These are phyloP conservation scores for Chalciporus sphaerocephalus DNA, from an alignment of 768 basidiomycete genomes.

Conservation along the genomic window DNA sequence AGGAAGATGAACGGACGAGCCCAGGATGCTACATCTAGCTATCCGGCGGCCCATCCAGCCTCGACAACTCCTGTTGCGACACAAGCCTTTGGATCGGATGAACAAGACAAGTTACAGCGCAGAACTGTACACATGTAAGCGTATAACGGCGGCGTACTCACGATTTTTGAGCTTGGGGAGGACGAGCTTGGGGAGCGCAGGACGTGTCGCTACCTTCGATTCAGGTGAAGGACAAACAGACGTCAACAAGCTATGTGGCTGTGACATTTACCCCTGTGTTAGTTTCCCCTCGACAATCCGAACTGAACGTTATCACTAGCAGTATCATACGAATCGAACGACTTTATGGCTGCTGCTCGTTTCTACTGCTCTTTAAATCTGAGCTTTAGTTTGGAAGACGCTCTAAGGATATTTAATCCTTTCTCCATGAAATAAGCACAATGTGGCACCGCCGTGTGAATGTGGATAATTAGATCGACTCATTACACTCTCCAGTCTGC, in stretches of 20 bases:
- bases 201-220: neutral
- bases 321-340: too few relatives aligned
- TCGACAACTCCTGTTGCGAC: neutral
- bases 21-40: slow-evolving; percentile 18
- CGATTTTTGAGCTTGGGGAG: slow-evolving; percentile 49
- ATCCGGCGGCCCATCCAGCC: slow-evolving; percentile 23
- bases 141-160: slow-evolving; percentile 39
- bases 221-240: slow-evolving; percentile 19
- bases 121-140: slow-evolving; percentile 13
- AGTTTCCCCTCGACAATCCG: neutral
- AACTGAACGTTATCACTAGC: neutral
- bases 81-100: slow-evolving; percentile 1
- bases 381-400: too few relatives aligned
- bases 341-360: too few relatives aligned
- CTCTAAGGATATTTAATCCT: too few relatives aligned
- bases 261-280: slow-evolving; percentile 6
- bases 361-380: too few relatives aligned
- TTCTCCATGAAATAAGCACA: too few relatives aligned
- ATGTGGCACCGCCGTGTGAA: slow-evolving; percentile 13
- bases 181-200: slow-evolving; percentile 31
- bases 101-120: neutral
- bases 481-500: too few relatives aligned
- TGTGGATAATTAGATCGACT: slow-evolving; percentile 7
- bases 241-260: slow-evolving; percentile 25
- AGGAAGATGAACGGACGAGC: neutral